Evolutionary conservation across 2,329 filamentous ascomycete genomes (phyloP), one percentile per base, ranked within the genome.

Genomic region (Huntiella savannae): DNA sequence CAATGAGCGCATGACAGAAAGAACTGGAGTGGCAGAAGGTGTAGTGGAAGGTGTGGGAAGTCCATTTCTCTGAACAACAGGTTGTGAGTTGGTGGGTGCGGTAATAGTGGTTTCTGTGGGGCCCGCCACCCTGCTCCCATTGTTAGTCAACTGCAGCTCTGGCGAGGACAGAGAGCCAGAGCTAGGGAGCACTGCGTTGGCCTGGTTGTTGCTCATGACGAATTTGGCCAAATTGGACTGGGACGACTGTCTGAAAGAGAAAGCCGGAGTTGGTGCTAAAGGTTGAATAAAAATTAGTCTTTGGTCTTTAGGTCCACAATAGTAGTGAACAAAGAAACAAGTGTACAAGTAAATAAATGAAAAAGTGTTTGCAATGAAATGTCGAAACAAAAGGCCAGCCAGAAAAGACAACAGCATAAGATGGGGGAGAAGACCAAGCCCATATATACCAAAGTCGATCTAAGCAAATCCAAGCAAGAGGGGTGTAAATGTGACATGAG

Each of bases 161-260:
- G 39, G 35, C 55, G 59, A 50, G 38, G 58, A 54, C 10, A 57
- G 59, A 49, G 58, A 54, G 33, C 55, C 57, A 40, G 62, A 33
- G 42, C 22, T 17, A 22, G 40, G 12, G 33, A 32, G 6, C 35
- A 35, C 39, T 32, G 38, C 43, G 47, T 46, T 49, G 38, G 43
- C 47, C 36, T 43, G 57, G 53, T 63, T 58, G 54, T 59, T 63
- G 59, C 62, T 62, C 64, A 67, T 67, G 59, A 63, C 63, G 59
- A 63, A 58, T 57, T 65, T 65, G 47, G 63, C 62, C 49, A 66
- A 56, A 47, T 57, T 57, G 43, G 62, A 64, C 48, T 65, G 62
- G 49, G 62, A 62, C 49, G 62, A 59, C 55, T 63, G 60, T 56
- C 55, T 57, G 28, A 49, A 49, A 36, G 46, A 49, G 39, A 39